These are phyloP conservation scores for Pyrenula massariospora DNA, from an alignment of 495 filamentous ascomycete genomes.

Conservation along the genomic window DNA sequence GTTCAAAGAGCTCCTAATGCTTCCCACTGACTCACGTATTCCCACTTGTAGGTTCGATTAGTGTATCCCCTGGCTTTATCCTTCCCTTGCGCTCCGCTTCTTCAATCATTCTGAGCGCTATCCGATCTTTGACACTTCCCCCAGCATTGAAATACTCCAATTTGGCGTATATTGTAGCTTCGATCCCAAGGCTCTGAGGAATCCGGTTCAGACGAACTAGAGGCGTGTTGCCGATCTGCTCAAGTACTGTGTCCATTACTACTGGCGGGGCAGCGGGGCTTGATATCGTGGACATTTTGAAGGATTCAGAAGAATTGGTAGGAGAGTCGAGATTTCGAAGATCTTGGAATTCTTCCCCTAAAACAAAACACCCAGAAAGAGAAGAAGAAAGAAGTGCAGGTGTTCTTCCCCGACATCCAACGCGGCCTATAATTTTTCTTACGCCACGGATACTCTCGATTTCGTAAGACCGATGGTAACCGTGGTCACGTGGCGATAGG, in stretches of 20 bases:
- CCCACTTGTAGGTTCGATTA: slow-evolving; percentile 96
- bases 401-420: too few relatives aligned
- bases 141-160: slow-evolving; percentile 96
- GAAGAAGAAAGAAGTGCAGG: too few relatives aligned
- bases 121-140: slow-evolving; percentile 94
- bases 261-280: slow-evolving; percentile 40
- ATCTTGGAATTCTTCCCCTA: too few relatives aligned
- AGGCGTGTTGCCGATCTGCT: slow-evolving; percentile 88
- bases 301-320: not conserved
- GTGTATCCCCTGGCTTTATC: slow-evolving; percentile 91
- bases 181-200: slow-evolving; percentile 78
- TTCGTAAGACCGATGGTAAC: not conserved
- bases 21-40: slow-evolving; percentile 57
- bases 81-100: slow-evolving; percentile 81
- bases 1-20: not conserved
- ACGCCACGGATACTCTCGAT: too few relatives aligned
- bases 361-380: too few relatives aligned
- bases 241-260: slow-evolving; percentile 34
- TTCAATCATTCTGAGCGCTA: slow-evolving; percentile 95
- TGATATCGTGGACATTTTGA: slow-evolving; percentile 35
- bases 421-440: too few relatives aligned
- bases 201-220: slow-evolving; percentile 86
- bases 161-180: slow-evolving; percentile 87
- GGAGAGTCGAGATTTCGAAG: too few relatives aligned
- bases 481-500: not conserved